Conservation (phyloP, 768 basidiomycete genomes). For the Boletus bicolor region DNA sequence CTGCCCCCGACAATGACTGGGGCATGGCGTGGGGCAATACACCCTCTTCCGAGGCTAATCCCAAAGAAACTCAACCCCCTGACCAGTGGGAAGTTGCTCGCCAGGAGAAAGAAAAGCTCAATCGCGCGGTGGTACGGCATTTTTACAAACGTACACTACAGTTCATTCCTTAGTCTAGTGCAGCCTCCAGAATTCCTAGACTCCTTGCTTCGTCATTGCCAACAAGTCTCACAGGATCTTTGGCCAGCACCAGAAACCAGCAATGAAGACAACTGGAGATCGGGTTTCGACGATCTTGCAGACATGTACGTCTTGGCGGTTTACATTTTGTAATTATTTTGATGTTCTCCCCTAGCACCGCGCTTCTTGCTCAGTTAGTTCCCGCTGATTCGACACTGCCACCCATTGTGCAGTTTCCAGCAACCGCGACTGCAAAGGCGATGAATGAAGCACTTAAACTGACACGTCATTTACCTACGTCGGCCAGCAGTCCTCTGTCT, state of each 20-base stretch:
- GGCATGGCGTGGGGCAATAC: conserved; percentile 38
- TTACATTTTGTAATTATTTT: conserved; percentile 5
- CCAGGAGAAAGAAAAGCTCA: conserved; percentile 53
- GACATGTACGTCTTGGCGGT: conserved; percentile 50
- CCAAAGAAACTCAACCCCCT: conserved; percentile 23
- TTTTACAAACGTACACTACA: conserved; percentile 10
- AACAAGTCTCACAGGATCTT: conserved; percentile 48
- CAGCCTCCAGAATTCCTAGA: conserved; percentile 71
- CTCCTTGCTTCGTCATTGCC: conserved; percentile 51
- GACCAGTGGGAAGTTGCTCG: conserved; percentile 72
- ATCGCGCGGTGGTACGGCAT: conserved; percentile 60
- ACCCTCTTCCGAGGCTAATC: conserved; percentile 13
- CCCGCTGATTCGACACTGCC: conserved; percentile 53
- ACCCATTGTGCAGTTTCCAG: conserved; percentile 45
- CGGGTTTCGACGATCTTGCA: conserved; percentile 47
- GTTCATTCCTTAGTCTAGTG: conserved; percentile 17
- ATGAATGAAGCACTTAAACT: conserved; percentile 59
- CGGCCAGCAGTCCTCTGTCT: conserved; percentile 64
- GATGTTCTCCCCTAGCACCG: conserved; percentile 33
- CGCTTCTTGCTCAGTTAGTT: conserved; percentile 41
- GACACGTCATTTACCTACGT: conserved; percentile 55
- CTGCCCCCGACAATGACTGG: conserved; percentile 34
- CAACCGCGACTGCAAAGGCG: conserved; percentile 56
- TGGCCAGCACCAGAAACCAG: conserved; percentile 42
- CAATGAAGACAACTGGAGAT: conserved; percentile 36